phyloP scores from a whole-genome alignment of 2,329 filamentous ascomycete genomes.

The Ceratocystis colombiana region DNA sequence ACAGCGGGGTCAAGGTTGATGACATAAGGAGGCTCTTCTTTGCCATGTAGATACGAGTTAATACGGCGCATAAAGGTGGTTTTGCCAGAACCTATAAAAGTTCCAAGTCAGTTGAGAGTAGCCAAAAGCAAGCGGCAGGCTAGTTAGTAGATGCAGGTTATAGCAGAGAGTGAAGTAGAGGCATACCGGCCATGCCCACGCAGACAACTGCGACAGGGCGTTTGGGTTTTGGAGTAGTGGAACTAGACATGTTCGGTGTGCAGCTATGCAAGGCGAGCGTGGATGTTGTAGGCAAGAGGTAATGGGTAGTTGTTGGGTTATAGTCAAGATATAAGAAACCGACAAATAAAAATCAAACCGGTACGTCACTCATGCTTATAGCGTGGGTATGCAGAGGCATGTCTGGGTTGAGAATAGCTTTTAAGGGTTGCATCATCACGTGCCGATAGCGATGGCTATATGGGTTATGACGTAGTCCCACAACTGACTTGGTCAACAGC shows the following conservation, averaged over 20 bases:
- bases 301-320: too few species aligned
- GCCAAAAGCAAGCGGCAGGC: too few species aligned
- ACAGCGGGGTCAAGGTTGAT: constrained; percentile 96
- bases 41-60: constrained; percentile 78
- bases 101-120: constrained; percentile 18
- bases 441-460: too few species aligned
- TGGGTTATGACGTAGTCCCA: too few species aligned
- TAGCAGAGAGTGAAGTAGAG: neutral
- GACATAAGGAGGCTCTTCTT: constrained; percentile 78
- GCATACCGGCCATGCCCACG: constrained; percentile 83
- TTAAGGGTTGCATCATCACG: too few species aligned
- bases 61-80: constrained; percentile 99
- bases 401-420: too few species aligned
- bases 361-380: too few species aligned
- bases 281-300: neutral
- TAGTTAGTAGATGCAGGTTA: too few species aligned
- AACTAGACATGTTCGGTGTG: neutral
- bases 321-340: too few species aligned
- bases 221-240: constrained; percentile 16
- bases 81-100: constrained; percentile 68
- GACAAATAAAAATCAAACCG: too few species aligned
- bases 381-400: too few species aligned
- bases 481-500: too few species aligned
- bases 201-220: constrained; percentile 73
- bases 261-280: neutral